Evolutionary conservation across 2,329 filamentous ascomycete species (phyloP).

Genomic region (Leptographium radiaticola): DNA sequence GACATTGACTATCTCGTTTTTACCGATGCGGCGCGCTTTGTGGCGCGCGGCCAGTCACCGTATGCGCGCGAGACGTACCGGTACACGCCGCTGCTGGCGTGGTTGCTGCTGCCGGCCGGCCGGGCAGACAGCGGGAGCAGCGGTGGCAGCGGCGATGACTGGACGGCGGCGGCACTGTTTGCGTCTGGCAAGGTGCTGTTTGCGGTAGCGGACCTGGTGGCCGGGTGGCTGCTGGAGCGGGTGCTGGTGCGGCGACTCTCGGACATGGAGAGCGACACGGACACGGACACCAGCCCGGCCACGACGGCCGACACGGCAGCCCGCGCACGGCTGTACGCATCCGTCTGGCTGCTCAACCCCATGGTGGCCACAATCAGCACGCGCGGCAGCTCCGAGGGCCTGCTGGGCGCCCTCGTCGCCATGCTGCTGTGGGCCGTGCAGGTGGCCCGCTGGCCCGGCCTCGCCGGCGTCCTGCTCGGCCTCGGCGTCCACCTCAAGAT

Average conservation of each 20-base stretch:
- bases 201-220: conserved; percentile 67
- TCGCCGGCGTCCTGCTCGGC: conserved; percentile 67
- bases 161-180: conserved; percentile 41
- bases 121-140: conserved; percentile 26
- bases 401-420: conserved; percentile 75
- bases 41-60: conserved; percentile 51
- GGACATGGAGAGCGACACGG: neutral
- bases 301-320: conserved; percentile 14
- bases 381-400: conserved; percentile 80
- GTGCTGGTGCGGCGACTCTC: conserved; percentile 18
- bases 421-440: conserved; percentile 68
- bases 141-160: conserved; percentile 2
- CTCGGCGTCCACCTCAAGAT: conserved; percentile 95
- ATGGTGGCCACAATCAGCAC: conserved; percentile 98
- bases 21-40: conserved; percentile 79
- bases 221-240: conserved; percentile 61
- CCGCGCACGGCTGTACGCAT: conserved; percentile 60
- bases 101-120: conserved; percentile 74
- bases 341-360: conserved; percentile 89
- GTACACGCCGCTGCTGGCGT: conserved; percentile 88
- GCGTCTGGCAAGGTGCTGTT: conserved; percentile 83
- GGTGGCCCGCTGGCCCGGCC: conserved; percentile 41
- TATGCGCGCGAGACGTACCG: conserved; percentile 90
- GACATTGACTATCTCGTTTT: conserved; percentile 99
- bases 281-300: neutral